Conservation (phyloP, 2,329 filamentous ascomycete species). For the Aspergillus pseudoviridinutans region DNA sequence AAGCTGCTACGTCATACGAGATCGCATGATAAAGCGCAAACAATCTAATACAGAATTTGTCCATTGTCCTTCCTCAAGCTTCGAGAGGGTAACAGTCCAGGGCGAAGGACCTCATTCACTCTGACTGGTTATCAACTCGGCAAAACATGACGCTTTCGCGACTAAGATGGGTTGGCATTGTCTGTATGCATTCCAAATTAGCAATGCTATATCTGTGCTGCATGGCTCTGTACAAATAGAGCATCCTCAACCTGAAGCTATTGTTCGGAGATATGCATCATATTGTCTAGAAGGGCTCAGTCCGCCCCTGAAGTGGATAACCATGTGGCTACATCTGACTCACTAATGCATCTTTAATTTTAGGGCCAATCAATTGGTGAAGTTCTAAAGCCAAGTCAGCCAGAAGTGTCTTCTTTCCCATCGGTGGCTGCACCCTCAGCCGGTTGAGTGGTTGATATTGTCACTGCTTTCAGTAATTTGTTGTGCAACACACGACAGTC, state of each 20-base stretch:
- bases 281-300: not conserved
- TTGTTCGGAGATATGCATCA: not conserved
- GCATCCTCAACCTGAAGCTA: not conserved
- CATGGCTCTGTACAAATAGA: not conserved
- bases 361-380: not conserved
- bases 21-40: not conserved
- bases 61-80: not conserved
- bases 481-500: conserved; percentile 1
- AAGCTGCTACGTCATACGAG: not conserved
- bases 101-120: not conserved
- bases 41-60: too few species aligned
- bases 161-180: not conserved
- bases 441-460: not conserved
- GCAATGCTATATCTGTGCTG: too few species aligned
- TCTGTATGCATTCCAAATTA: not conserved
- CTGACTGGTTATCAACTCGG: not conserved
- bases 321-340: not conserved
- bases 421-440: not conserved
- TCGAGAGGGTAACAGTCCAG: not conserved
- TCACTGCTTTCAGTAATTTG: conserved; percentile 2
- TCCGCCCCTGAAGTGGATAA: not conserved
- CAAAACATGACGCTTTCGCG: not conserved
- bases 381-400: not conserved
- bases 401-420: not conserved
- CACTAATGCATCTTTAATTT: not conserved